Percentiles rank a stretch among this genome's conserved stretches.
phyloP scores from a whole-genome alignment of 2,329 filamentous ascomycete genomes.

The Ophiocordyceps sinensis region DNA sequence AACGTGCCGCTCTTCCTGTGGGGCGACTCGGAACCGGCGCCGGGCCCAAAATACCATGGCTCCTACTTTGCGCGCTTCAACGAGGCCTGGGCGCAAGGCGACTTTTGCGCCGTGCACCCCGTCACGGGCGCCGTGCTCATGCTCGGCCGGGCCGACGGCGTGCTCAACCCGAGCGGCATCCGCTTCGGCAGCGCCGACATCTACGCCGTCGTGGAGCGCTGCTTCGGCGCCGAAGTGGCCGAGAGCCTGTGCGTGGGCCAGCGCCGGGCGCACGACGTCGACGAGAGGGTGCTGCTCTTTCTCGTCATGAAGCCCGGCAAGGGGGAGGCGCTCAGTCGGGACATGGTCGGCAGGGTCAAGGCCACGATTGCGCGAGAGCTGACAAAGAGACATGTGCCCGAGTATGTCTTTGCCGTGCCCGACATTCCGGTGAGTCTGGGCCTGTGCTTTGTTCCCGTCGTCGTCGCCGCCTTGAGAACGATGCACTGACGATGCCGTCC shows the following conservation, averaged over 20 bases:
- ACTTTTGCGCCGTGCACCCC: conserved; percentile 61
- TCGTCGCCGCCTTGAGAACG: neutral
- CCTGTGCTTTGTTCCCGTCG: neutral
- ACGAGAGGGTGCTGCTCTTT: conserved; percentile 42
- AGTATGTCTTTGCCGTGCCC: conserved; percentile 63
- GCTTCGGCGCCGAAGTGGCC: conserved; percentile 46
- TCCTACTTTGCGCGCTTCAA: conserved; percentile 50
- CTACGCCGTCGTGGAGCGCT: conserved; percentile 55
- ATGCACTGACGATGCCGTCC: conserved; percentile 3
- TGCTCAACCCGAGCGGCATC: conserved; percentile 66
- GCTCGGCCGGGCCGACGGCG: conserved; percentile 60
- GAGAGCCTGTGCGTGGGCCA: conserved; percentile 76
- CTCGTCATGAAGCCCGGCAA: conserved; percentile 41
- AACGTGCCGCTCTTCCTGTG: conserved; percentile 59
- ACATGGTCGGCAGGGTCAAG: conserved; percentile 45
- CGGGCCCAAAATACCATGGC: conserved; percentile 40
- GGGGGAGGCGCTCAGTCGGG: conserved; percentile 37
- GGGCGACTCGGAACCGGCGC: conserved; percentile 33
- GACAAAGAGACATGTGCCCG: conserved; percentile 63
- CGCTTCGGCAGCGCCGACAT: conserved; percentile 71
- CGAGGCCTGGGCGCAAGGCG: conserved; percentile 69
- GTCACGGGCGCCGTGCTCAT: conserved; percentile 50
- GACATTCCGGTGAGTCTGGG: conserved; percentile 56
- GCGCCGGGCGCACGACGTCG: conserved; percentile 40
- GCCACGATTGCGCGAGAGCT: conserved; percentile 49